These are phyloP conservation scores for Cyclostephanos tholiformis DNA, from an alignment of 108 stramenopile genomes.

Conservation along the genomic window DNA sequence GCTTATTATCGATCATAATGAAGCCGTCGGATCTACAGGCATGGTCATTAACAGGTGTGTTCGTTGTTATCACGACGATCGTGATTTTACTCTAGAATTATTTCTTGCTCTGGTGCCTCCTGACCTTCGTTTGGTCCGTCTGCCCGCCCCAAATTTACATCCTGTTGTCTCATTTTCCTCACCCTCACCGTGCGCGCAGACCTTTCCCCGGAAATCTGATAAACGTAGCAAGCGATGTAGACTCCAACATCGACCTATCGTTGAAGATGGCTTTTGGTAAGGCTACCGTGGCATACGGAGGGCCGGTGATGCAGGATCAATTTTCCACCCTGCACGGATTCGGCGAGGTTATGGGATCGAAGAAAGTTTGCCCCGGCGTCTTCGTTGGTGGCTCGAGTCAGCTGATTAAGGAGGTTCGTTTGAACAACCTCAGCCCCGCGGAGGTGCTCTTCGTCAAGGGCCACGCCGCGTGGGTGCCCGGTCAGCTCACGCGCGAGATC, in stretches of 20 bases:
- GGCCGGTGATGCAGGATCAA: constrained; percentile 81
- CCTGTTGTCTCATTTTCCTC: constrained; percentile 6
- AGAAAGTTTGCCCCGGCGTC: constrained; percentile 83
- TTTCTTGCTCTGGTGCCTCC: background rate
- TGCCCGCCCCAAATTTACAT: background rate
- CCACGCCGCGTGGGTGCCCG: constrained; percentile 87
- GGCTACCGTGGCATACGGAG: constrained; percentile 82
- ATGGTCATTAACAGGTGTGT: constrained; percentile 89
- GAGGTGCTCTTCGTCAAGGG: constrained; percentile 87
- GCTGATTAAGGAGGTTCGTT: constrained; percentile 79
- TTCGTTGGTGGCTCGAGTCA: constrained; percentile 85
- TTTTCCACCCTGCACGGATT: constrained; percentile 83
- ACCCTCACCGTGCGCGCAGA: constrained; percentile 32
- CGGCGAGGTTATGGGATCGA: constrained; percentile 81
- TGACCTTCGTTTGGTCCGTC: background rate
- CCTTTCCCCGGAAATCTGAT: constrained; percentile 73
- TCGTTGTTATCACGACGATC: too few species aligned
- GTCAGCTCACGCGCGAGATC: constrained; percentile 82
- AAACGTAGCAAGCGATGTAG: constrained; percentile 61
- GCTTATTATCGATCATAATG: constrained; percentile 84
- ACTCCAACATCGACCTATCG: constrained; percentile 73
- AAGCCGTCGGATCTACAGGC: constrained; percentile 73
- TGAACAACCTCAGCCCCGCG: constrained; percentile 58
- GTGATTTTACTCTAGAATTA: background rate
- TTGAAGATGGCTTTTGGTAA: constrained; percentile 77